Evolutionary conservation across 2,329 filamentous ascomycete genomes (phyloP).

Genomic region (Setomelanomma holmii): DNA sequence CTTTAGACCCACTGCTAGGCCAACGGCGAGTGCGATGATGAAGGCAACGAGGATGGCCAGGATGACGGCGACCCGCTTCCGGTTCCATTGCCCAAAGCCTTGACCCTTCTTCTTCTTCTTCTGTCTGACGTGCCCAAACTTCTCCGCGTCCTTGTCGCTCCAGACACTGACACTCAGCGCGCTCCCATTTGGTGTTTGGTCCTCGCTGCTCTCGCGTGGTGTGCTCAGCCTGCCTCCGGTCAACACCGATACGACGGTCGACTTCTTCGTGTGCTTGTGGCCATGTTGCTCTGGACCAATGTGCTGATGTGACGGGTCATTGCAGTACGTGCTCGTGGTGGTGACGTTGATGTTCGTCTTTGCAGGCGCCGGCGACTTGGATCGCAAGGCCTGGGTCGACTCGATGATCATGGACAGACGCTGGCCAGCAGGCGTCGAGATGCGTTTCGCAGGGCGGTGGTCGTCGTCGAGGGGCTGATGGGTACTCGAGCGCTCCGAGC

Average conservation of each 20-base stretch:
- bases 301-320: constrained; percentile 34
- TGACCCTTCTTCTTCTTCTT: constrained; percentile 20
- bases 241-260: constrained; percentile 26
- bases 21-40: constrained; percentile 49
- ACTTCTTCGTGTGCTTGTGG: constrained; percentile 19
- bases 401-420: constrained; percentile 53
- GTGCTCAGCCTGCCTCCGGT: constrained; percentile 34
- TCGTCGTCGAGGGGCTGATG: constrained; percentile 34
- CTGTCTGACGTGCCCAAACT: constrained; percentile 36
- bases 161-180: constrained; percentile 47
- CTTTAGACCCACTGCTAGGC: constrained; percentile 51
- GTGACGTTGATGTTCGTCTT: constrained; percentile 37
- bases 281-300: constrained; percentile 29
- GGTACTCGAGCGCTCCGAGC: constrained; percentile 26
- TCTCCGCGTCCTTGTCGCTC: constrained; percentile 44
- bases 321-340: constrained; percentile 38
- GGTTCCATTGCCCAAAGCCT: constrained; percentile 42
- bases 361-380: constrained; percentile 28
- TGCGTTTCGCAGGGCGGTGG: constrained; percentile 49
- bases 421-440: constrained; percentile 52
- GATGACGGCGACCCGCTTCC: constrained; percentile 50
- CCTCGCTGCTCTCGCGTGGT: constrained; percentile 40
- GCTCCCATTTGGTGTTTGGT: constrained; percentile 29
- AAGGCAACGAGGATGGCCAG: constrained; percentile 38
- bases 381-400: constrained; percentile 29